Base-by-base conservation (phyloP, 495 filamentous ascomycete species). In the Penicillium chermesinum region DNA sequence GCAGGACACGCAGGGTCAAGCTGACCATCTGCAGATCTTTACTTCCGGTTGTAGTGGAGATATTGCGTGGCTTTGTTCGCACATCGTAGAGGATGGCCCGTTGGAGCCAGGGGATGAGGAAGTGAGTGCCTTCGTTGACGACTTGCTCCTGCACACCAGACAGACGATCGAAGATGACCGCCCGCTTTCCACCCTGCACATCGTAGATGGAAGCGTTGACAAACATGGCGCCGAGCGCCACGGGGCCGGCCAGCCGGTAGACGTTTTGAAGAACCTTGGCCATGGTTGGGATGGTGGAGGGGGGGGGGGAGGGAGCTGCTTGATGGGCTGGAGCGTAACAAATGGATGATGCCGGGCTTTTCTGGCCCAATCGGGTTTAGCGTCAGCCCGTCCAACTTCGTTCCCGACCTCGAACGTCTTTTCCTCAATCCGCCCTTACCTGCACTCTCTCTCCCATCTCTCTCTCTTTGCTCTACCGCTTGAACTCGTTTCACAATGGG, bases 21-120 rank as follows among this genome's bases (percentile, higher is more conserved):
- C 88, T 95, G 64, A 99, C 93, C 93, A 99, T 99, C 80, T 99
- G 93, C 71, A 99, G 67, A 73, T 99, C 93, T 81, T 99, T 99
- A 78, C 85, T 90, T 46, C 93, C 93, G 9, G 93, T 99, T 12
- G 91, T 97, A n/a, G 93, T 99, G 13, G 84, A 85, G 71, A 99
- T 96, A 63, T 91, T 96, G 58, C 93, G 79, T 40, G 93, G 93
- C 79, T 94, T 94, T 36, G 93, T 97, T 50, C 93, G 88, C 50
- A 99, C 94, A 75, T 99, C 93, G 74, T 93, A 99, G 66, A 95
- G 76, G 69, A 99, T 94, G 54, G 84, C 85, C 73, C 83, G 84
- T 64, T 99, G 93, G 62, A 99, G 71, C 93, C 93, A 99, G 1
- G 93, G 93, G 36, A 99, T 68, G 37, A 97, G 75, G 72, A 99